A percentile compares a stretch with the other conserved stretches of the same genome.
phyloP scores from a whole-genome alignment of 2,329 filamentous ascomycete species.

The Juglanconis oblonga region DNA sequence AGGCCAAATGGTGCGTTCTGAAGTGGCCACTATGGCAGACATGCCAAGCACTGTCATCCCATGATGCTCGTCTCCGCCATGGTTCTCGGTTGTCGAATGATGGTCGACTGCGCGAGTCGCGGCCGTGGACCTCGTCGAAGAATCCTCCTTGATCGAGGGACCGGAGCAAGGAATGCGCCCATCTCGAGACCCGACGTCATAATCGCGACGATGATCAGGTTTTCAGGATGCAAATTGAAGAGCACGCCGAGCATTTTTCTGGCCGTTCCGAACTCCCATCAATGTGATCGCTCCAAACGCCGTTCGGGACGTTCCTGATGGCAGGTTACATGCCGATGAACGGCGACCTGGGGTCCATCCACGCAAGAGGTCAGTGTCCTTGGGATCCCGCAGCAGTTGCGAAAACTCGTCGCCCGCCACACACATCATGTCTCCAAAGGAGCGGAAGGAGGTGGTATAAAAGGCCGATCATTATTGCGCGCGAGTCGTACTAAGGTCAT shows the following conservation, averaged over 20 bases:
- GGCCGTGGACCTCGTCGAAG: not conserved
- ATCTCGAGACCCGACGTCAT: not conserved
- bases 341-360: slow-evolving; percentile 6
- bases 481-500: not conserved
- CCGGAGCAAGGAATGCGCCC: not conserved
- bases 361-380: not conserved
- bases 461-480: not conserved
- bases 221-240: not conserved
- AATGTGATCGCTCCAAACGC: not conserved
- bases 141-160: not conserved
- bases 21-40: too few species aligned
- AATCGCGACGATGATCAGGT: not conserved
- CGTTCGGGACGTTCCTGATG: not conserved
- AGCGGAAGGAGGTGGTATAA: too few species aligned
- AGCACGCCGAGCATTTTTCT: not conserved
- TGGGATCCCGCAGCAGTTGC: not conserved
- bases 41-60: slow-evolving; percentile 9
- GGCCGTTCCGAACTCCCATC: not conserved
- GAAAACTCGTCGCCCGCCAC: not conserved
- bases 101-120: slow-evolving; percentile 8
- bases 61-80: not conserved
- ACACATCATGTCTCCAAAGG: too few species aligned
- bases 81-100: not conserved
- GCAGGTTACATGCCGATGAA: slow-evolving; percentile 7
- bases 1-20: not conserved